Base-by-base conservation (phyloP, 1,284 basidiomycete species). In the Pyrrhoderma lamaoense region DNA sequence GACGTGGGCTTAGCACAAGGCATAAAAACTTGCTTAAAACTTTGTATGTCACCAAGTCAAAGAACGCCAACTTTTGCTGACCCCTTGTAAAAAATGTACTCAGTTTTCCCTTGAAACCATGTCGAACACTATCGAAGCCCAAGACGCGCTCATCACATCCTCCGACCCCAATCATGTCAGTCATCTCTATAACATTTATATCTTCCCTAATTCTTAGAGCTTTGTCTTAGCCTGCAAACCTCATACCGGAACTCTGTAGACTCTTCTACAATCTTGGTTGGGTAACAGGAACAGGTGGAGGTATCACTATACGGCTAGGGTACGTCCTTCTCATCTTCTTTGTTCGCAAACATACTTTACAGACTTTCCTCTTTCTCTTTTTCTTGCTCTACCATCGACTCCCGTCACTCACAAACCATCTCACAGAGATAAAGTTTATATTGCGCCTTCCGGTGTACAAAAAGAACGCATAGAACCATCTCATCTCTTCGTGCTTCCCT, bases 401-500 rank as follows among this genome's bases (percentile, higher is more conserved):
- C 21, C 27, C 27, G 7, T 31, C 27, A 31, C 27, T 44, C 42
- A n/a, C 19, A 40, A n/a, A 16, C 49, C 31, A 14, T 43, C 11
- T 22, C 7, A 48, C 8, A 40, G 46, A 23, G 46, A 51, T 53
- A 36, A 37, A 25, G 89, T 90, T 23, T 93, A 81, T 69, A 85
- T 93, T 58, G 89, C 90, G 3, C 89, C 90, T 0, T 90, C 86
- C 0, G 89, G 88, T 4, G 89, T 92, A 2, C 89, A 93, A 65
- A 93, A 93, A 63, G 90, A 92, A 59, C 79, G 89, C 19, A 92
- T 92, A 58, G 70, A 79, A 54, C 81, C 87, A 0, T 70, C 70
- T 31, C 84, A 92, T 65, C 89, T 93, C 54, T 93, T 92, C 59
- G 88, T 92, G 14, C 73, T 92, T n/a, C 85, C 86, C 0, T 89